These are phyloP conservation scores for Opeltia flavorubescens DNA, from an alignment of 495 filamentous ascomycete species.

Conservation along the genomic window DNA sequence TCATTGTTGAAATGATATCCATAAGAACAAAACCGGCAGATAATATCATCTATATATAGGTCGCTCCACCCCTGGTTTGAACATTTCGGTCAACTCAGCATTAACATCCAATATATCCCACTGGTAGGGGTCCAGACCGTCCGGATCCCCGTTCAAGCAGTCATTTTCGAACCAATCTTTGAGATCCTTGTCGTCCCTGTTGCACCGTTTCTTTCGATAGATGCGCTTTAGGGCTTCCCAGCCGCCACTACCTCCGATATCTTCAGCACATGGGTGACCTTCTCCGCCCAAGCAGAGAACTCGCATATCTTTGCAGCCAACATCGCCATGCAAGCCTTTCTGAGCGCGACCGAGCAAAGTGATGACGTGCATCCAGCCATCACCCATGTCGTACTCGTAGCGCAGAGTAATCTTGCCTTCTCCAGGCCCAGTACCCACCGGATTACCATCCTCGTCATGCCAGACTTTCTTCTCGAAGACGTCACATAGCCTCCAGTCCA, in stretches of 20 bases:
- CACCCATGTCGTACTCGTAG: conserved; percentile 23
- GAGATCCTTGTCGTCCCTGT: too few species aligned
- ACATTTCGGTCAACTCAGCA: too few species aligned
- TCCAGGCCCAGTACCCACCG: too few species aligned
- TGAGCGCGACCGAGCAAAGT: conserved; percentile 14
- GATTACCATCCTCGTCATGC: too few species aligned
- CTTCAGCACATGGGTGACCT: conserved; percentile 18
- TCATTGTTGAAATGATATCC: too few species aligned
- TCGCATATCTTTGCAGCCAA: background rate
- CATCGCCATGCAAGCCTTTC: background rate
- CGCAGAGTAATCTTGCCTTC: background rate
- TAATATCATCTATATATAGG: too few species aligned
- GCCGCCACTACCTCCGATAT: conserved; percentile 9
- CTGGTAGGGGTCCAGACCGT: too few species aligned
- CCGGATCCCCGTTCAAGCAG: too few species aligned
- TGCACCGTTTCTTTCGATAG: conserved; percentile 12
- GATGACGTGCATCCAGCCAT: conserved; percentile 19
- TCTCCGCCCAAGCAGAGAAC: conserved; percentile 12
- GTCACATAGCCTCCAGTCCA: background rate
- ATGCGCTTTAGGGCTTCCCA: conserved; percentile 16
- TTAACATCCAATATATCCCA: too few species aligned
- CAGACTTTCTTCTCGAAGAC: background rate
- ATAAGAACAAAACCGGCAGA: too few species aligned
- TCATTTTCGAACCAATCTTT: too few species aligned
- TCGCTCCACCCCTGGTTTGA: too few species aligned